phyloP scores from a whole-genome alignment of 75 land plant genomes.

The Ceratopteris richardii region DNA sequence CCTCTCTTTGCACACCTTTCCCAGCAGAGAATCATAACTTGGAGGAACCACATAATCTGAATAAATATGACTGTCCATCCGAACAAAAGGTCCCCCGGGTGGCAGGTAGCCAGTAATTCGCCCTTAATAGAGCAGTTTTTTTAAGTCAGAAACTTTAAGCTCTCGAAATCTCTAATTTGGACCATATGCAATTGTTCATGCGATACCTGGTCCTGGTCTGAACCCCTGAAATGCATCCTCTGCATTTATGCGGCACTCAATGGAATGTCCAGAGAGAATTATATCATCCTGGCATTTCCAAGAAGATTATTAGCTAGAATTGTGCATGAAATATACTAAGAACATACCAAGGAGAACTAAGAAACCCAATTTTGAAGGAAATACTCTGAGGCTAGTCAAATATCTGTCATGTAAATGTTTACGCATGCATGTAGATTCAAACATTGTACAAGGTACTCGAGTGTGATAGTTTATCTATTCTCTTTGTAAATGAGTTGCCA shows the following conservation, averaged over 20 bases:
- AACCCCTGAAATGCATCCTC: conserved; percentile 92
- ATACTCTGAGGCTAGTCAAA: too few species aligned
- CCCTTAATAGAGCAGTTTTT: conserved; percentile 24
- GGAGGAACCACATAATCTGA: conserved; percentile 94
- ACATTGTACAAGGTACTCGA: too few species aligned
- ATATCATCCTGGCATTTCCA: conserved; percentile 76
- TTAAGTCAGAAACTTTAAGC: too few species aligned
- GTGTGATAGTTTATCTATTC: too few species aligned
- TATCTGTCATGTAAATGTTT: too few species aligned
- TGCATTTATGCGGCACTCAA: conserved; percentile 96
- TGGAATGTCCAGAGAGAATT: conserved; percentile 79
- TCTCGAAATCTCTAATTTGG: too few species aligned
- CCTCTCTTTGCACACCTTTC: conserved; percentile 62
- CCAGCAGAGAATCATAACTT: conserved; percentile 89
- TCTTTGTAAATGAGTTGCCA: too few species aligned
- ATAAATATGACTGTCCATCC: conserved; percentile 98
- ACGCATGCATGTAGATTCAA: too few species aligned
- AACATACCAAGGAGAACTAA: too few species aligned
- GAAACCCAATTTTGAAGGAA: too few species aligned
- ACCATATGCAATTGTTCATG: neutral
- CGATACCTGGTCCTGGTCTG: conserved; percentile 86
- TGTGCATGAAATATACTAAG: too few species aligned
- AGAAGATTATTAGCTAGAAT: too few species aligned
- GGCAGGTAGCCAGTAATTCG: conserved; percentile 85
- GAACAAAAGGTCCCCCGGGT: conserved; percentile 92